Conservation (phyloP, 2,329 filamentous ascomycete species). For the Endoconidiophora polonica region DNA sequence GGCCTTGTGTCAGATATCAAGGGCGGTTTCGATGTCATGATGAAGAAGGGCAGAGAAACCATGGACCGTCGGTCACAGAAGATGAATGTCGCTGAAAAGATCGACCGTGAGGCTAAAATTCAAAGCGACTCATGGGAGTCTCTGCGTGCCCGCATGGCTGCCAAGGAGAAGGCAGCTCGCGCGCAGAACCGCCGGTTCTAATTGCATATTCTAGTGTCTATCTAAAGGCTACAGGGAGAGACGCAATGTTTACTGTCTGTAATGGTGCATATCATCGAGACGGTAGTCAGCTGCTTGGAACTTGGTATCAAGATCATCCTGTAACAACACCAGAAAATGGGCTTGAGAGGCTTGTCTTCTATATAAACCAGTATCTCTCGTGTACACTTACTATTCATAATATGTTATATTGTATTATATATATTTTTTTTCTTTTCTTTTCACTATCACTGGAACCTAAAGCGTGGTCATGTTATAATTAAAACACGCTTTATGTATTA, state of each 20-base stretch:
- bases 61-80: slow-evolving; percentile 23
- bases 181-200: slow-evolving; percentile 15
- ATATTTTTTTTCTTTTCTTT: slow-evolving; percentile 1
- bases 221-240: neutral
- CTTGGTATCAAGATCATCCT: no score
- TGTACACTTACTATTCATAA: slow-evolving; percentile 12
- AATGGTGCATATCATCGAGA: no score
- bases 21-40: slow-evolving; percentile 23
- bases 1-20: slow-evolving; percentile 23
- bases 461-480: neutral
- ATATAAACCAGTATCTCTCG: slow-evolving; percentile 1
- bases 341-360: neutral
- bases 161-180: slow-evolving; percentile 25
- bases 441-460: neutral
- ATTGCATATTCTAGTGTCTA: neutral
- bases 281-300: no score
- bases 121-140: slow-evolving; percentile 18
- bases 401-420: slow-evolving; percentile 11
- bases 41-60: slow-evolving; percentile 20
- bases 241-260: no score
- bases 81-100: slow-evolving; percentile 21
- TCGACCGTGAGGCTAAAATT: slow-evolving; percentile 21
- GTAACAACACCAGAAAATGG: neutral
- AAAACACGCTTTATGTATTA: neutral
- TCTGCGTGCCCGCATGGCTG: slow-evolving; percentile 16